Evolutionary conservation across 257 asterid species (phyloP).

Genomic region (Plantago elongata): DNA sequence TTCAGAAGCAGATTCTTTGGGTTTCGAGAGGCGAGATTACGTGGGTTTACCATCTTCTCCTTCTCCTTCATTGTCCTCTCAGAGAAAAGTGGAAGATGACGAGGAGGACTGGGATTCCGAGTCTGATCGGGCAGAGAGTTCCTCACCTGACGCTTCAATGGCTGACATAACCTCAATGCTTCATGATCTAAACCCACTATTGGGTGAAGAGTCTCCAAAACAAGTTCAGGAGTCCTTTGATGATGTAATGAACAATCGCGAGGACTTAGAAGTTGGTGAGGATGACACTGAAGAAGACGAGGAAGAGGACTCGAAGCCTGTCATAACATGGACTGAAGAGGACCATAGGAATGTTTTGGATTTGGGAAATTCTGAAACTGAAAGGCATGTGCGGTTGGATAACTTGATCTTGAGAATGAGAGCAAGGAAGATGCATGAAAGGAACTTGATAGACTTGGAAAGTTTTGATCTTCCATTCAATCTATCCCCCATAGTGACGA

Average conservation of each 20-base stretch:
- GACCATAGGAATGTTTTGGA: conserved; percentile 58
- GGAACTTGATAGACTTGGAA: conserved; percentile 73
- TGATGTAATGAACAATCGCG: conserved; percentile 33
- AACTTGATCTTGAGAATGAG: conserved; percentile 41
- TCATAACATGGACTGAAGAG: conserved; percentile 60
- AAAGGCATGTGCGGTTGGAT: conserved; percentile 55
- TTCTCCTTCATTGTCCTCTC: conserved; percentile 46
- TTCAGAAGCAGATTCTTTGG: conserved; percentile 61
- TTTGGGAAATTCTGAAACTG: conserved; percentile 47
- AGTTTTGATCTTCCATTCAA: conserved; percentile 48
- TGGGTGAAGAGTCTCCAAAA: conserved; percentile 54
- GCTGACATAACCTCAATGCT: conserved; percentile 88
- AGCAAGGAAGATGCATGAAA: conserved; percentile 46
- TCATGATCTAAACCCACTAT: conserved; percentile 84
- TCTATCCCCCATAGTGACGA: conserved; percentile 51
- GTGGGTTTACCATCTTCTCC: conserved; percentile 50
- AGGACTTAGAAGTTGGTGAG: conserved; percentile 13
- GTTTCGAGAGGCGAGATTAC: conserved; percentile 59
- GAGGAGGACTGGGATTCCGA: conserved; percentile 52
- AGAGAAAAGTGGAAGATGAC: conserved; percentile 29
- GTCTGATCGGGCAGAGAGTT: conserved; percentile 78
- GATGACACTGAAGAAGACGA: conserved; percentile 38
- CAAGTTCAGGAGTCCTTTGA: conserved; percentile 38
- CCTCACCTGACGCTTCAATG: conserved; percentile 92
- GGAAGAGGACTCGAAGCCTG: conserved; percentile 31